These are phyloP conservation scores for Penicillium crystallinum DNA, from an alignment of 495 filamentous ascomycete species.

Conservation along the genomic window DNA sequence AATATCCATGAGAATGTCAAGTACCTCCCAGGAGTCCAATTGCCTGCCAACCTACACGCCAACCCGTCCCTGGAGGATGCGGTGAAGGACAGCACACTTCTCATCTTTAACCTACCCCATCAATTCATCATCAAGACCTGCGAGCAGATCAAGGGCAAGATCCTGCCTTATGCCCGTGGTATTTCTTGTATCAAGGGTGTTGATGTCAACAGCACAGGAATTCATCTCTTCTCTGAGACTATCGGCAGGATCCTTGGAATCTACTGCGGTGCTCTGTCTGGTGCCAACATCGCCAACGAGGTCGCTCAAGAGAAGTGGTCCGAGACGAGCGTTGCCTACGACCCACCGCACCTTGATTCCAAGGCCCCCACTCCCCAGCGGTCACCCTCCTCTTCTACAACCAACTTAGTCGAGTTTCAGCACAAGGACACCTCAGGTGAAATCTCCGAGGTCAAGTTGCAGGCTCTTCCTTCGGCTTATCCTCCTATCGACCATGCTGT, in stretches of 20 bases:
- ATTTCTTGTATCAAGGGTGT: constrained; percentile 99
- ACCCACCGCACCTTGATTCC: constrained; percentile 80
- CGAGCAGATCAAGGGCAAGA: constrained; percentile 77
- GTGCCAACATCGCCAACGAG: constrained; percentile 95
- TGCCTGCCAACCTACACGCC: constrained; percentile 84
- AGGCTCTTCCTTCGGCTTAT: constrained; percentile 70
- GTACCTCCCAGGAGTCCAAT: constrained; percentile 78
- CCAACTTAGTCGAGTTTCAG: constrained; percentile 55
- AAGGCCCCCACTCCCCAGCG: constrained; percentile 60
- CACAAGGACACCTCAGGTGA: constrained; percentile 62
- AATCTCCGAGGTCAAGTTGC: constrained; percentile 59
- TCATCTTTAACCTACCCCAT: constrained; percentile 97
- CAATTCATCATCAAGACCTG: constrained; percentile 93
- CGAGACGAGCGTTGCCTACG: constrained; percentile 95
- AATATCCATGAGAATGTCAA: constrained; percentile 92
- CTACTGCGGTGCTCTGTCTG: constrained; percentile 94
- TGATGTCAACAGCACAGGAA: constrained; percentile 74
- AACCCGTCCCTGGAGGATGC: constrained; percentile 81
- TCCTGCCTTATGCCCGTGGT: constrained; percentile 85
- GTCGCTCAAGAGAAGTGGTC: constrained; percentile 93
- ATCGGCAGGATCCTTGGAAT: constrained; percentile 87
- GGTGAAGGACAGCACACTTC: constrained; percentile 73
- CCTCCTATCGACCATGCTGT: constrained; percentile 74
- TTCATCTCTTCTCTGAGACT: constrained; percentile 88
- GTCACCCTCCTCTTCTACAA: constrained; percentile 50